Conservation (phyloP, 768 basidiomycete species). For the Omphalotus guepiniiformis region DNA sequence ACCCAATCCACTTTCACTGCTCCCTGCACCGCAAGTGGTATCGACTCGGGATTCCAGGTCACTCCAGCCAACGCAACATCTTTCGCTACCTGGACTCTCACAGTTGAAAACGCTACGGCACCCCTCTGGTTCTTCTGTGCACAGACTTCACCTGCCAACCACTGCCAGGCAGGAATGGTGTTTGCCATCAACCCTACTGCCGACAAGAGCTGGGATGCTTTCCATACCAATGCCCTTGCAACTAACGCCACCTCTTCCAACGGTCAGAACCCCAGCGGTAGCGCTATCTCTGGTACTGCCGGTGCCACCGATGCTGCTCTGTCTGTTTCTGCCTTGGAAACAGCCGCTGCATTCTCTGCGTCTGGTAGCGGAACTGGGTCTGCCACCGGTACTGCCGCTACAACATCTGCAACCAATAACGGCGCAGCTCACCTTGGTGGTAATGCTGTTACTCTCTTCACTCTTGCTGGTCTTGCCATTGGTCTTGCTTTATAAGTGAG, state of each 20-base stretch:
- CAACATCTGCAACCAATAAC: slow-evolving; percentile 10
- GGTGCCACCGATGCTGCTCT: slow-evolving; percentile 9
- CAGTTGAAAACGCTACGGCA: slow-evolving; percentile 36
- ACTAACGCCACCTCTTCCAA: slow-evolving; percentile 18
- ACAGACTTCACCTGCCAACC: slow-evolving; percentile 30
- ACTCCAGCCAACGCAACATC: slow-evolving; percentile 22
- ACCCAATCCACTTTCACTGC: slow-evolving; percentile 56
- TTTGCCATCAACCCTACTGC: slow-evolving; percentile 53
- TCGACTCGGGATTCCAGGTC: slow-evolving; percentile 49
- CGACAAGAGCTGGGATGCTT: slow-evolving; percentile 42
- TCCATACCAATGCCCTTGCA: slow-evolving; percentile 32
- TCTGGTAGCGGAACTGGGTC: slow-evolving; percentile 17
- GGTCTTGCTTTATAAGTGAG: slow-evolving; percentile 5
- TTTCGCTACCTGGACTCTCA: slow-evolving; percentile 43
- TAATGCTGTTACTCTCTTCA: slow-evolving; percentile 5
- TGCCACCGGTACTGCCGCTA: slow-evolving; percentile 15
- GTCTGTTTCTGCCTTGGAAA: slow-evolving; percentile 9
- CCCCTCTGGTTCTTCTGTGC: slow-evolving; percentile 64
- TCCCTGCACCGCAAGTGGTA: slow-evolving; percentile 44
- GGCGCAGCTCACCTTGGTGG: slow-evolving; percentile 2
- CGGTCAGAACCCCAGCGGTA: slow-evolving; percentile 8
- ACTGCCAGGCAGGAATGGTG: slow-evolving; percentile 53
- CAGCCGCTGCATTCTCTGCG: slow-evolving; percentile 13
- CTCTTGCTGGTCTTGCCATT: slow-evolving; percentile 6
- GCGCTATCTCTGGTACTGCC: slow-evolving; percentile 8